Evolutionary conservation across 257 asterid species (phyloP), one percentile per base, ranked within the genome.

Genomic region (Jacaranda mimosifolia): DNA sequence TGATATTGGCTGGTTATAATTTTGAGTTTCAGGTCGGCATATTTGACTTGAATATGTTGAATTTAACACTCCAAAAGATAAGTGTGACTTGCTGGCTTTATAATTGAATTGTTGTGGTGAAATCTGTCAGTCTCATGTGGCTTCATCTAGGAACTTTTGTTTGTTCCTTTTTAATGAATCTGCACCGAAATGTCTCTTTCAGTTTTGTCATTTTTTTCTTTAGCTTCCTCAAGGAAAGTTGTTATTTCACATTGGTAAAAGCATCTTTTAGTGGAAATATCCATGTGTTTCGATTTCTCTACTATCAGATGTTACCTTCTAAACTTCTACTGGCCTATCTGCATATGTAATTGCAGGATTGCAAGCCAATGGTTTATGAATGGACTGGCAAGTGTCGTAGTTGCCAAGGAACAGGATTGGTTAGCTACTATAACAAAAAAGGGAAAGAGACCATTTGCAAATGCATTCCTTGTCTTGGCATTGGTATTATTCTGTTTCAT

Each of bases 331-430:
- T 12, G 18, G 17, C 49, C 62, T 12, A 2, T 7, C 1, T 75
- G 38, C 39, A 43, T n/a, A 8, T 39, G 73, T n/a, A 55, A 63
- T 74, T 77, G 78, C 68, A 89, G 94, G 97, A 95, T 79, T 93
- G 99, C 86, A 93, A 87, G 86, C 79, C 83, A 67, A 84, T 95
- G 85, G 97, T 95, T 9, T 95, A 93, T 76, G 99, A 95, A 83
- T 93, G 99, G 99, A 93, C 98, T 18, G 98, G 99, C 39, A 90
- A 87, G 81, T 93, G 99, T 78, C 88, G 92, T 56, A 95, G 98
- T 82, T 95, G 99, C 83, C 99, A 95, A 85, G 99, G 99, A 72
- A 26, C 92, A 11, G 99, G 98, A 71, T 82, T 87, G 6, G 96
- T 89, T 68, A 93, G 98, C 86, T 93, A 93, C 84, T 89, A 89